Conservation (phyloP, 306 rosid species). For the Vachellia collinsii region DNA sequence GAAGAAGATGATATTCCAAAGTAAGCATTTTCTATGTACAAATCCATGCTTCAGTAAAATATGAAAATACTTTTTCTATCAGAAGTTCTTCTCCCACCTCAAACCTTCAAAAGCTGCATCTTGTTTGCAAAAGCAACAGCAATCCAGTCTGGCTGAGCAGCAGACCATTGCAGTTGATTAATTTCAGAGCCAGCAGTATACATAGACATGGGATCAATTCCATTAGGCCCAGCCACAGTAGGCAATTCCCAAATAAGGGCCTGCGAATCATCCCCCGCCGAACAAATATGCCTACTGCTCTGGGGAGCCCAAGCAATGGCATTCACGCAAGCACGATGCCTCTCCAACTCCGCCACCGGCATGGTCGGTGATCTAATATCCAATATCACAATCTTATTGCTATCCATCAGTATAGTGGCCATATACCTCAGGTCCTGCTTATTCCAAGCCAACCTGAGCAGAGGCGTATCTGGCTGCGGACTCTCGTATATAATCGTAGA, state of each 20-base stretch:
- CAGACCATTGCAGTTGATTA: constrained; percentile 93
- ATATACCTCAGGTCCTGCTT: constrained; percentile 92
- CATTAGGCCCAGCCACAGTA: constrained; percentile 70
- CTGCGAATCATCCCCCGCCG: constrained; percentile 85
- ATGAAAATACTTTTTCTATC: not conserved
- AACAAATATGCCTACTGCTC: constrained; percentile 70
- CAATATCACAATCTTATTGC: constrained; percentile 82
- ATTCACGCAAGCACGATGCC: constrained; percentile 70
- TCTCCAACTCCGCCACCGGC: constrained; percentile 93
- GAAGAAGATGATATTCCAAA: constrained; percentile 1
- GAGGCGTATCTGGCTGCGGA: constrained; percentile 91
- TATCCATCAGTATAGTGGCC: constrained; percentile 93
- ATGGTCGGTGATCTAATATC: constrained; percentile 85
- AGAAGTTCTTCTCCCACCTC: constrained; percentile 36
- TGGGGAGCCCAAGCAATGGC: constrained; percentile 86
- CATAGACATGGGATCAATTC: constrained; percentile 84
- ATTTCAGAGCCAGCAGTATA: constrained; percentile 72
- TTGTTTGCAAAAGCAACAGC: constrained; percentile 84
- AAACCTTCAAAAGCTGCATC: constrained; percentile 93
- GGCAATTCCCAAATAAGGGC: constrained; percentile 96
- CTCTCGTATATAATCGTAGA: constrained; percentile 94
- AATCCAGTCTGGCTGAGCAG: constrained; percentile 88
- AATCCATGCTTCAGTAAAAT: constrained; percentile 28
- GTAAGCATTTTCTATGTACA: not conserved
- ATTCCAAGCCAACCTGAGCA: constrained; percentile 95